Evolutionary conservation across 345 rosid genomes (phyloP).

Genomic region (Gossypium raimondii): DNA sequence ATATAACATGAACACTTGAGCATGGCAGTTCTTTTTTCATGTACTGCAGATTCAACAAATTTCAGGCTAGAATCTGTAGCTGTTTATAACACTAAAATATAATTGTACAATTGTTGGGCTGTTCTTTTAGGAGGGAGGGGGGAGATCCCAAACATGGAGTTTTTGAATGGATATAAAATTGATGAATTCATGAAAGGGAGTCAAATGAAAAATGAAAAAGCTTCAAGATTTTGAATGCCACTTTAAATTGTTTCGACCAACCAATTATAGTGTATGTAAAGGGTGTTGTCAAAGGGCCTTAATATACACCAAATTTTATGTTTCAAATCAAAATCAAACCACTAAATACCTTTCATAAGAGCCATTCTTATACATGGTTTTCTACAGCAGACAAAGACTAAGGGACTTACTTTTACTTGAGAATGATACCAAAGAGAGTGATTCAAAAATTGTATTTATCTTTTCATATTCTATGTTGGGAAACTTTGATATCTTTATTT

Average conservation of each 20-base stretch:
- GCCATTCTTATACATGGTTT: not conserved
- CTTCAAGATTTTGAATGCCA: not conserved
- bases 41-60: not conserved
- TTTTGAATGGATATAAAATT: not conserved
- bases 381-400: not conserved
- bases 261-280: not conserved
- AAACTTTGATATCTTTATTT: not conserved
- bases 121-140: not conserved
- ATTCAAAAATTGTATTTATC: not conserved
- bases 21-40: not conserved
- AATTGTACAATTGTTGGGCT: not conserved
- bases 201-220: not conserved
- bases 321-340: not conserved
- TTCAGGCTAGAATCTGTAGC: not conserved
- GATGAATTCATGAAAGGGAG: not conserved
- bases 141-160: not conserved
- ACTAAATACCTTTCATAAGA: not conserved
- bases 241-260: not conserved
- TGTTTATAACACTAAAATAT: not conserved
- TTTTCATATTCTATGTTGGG: not conserved
- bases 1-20: not conserved
- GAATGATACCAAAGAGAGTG: not conserved
- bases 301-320: not conserved
- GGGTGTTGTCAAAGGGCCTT: not conserved
- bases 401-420: not conserved